Base-by-base conservation (phyloP, 2,329 filamentous ascomycete species). In the Exophiala spinifera region DNA sequence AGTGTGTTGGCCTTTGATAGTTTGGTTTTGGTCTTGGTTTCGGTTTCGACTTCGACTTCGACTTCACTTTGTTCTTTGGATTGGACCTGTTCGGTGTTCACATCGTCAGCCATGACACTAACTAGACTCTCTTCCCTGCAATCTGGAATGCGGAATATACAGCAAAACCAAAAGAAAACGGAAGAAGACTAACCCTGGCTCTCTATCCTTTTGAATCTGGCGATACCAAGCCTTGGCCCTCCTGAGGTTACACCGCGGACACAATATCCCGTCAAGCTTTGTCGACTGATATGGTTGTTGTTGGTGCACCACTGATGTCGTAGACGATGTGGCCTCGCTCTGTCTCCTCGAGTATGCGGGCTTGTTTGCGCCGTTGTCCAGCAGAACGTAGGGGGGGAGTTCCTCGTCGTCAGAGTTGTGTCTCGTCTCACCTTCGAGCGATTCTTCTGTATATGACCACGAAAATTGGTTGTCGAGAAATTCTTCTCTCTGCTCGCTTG, bases 221-320 rank as follows among this genome's bases (percentile, higher is more conserved):
- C 46, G 45, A 39, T 52, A 56, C 54, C 54, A 56, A 21, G 49
- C 37, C 28, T 46, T 56, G 23, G 54, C 54, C 20, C 46, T 56
- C 15, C 31, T 44, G 5, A 51, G 17, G 8, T 49, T 56, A 42
- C 49, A 49, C 14, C 54, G 45, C 4, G 51, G 49, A 37, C 49
- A 53, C 23, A 52, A 37, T 4, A 34, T 40, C n/a, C 49, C 54
- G 23, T 56, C 49, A 20, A 53, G 42, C 10, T 44, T 42, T 4
- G 40, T 19, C 40, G 40, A 19, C 40, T 20, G 7, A 25, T 3
- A 25, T 25, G 3, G 15, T 44, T 44, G 40, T 21, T 21, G 40
- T 7, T n/a, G n/a, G 3, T 21, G 5, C 17, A 19, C 28, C 14
- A 43, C 43, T 7, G 17, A 3, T 6, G 10, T 54, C 45, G 25